These are phyloP conservation scores for Colletotrichum tabaci DNA, from an alignment of 2,329 filamentous ascomycete species.

Conservation along the genomic window DNA sequence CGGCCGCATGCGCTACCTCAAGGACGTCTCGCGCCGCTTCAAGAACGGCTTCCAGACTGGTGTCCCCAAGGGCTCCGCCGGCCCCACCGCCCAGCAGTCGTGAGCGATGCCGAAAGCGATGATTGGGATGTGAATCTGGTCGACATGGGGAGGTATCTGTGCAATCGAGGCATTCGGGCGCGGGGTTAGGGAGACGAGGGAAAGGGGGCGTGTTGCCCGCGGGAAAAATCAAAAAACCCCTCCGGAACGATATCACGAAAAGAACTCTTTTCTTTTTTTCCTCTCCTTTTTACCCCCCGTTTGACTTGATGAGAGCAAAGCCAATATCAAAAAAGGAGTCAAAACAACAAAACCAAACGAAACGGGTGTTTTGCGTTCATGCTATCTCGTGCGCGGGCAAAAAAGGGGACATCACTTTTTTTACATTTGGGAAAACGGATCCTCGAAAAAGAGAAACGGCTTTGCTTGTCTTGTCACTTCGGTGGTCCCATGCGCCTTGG, in stretches of 20 bases:
- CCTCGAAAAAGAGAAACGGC: constrained; percentile 37
- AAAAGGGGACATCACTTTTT: constrained; percentile 19
- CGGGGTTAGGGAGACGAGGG: constrained; percentile 11
- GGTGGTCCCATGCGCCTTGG: neutral
- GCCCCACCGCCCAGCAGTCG: constrained; percentile 61
- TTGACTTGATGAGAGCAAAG: constrained; percentile 38
- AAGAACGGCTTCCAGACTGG: constrained; percentile 98
- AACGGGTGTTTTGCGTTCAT: constrained; percentile 34
- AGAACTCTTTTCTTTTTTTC: constrained; percentile 14
- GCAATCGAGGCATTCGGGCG: constrained; percentile 37
- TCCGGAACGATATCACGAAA: constrained; percentile 38
- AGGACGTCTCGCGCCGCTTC: constrained; percentile 92
- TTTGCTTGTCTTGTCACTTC: constrained; percentile 28
- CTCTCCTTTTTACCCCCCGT: constrained; percentile 6
- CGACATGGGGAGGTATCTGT: constrained; percentile 41
- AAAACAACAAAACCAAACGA: constrained; percentile 22
- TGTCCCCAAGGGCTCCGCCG: constrained; percentile 86
- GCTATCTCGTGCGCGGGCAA: constrained; percentile 25
- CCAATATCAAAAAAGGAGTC: constrained; percentile 43
- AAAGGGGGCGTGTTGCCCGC: constrained; percentile 27
- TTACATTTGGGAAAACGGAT: constrained; percentile 35
- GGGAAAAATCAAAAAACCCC: neutral
- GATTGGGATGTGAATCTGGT: constrained; percentile 40
- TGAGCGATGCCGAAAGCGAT: constrained; percentile 54
- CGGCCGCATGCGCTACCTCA: constrained; percentile 96